Base-by-base conservation (phyloP, 257 asterid genomes). In the Gentiana dahurica region DNA sequence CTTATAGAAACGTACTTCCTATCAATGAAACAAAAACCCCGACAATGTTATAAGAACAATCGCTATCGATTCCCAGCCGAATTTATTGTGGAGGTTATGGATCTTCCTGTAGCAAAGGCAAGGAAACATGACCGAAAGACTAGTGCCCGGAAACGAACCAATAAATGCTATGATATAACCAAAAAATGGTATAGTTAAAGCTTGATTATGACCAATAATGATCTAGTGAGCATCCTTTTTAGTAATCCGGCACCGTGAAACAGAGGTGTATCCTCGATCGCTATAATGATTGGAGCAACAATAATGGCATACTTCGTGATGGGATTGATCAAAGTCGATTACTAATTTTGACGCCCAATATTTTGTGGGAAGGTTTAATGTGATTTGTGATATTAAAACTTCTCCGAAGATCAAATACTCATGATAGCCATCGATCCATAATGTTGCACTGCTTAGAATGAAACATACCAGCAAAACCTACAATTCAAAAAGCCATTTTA, bases 371-470 rank as follows among this genome's bases (percentile, higher is more conserved):
- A 80, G 84, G 65, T 80, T 80, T 58, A 83, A 51, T 0, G 86
- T 81, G 5, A 81, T 60, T 52, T 65, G 73, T 3, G 75, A 78
- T 68, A 60, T 47, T 46, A 78, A 35, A 53, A 61, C 59, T 7
- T 76, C 55, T 9, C 81, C 87, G 13, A 60, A 83, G 88, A 83
- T 83, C 34, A 69, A 48, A 49, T 75, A 75, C 53, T 85, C 88
- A 74, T 10, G 1, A 75, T 37, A 35, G 77, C 78, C 78, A 77
- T 80, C 15, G 81, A 67, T 70, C 79, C 84, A 49, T 79, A 24
- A 79, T 6, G 60, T 65, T 1, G 74, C 12, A 11, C 71, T 71
- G 68, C 87, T 75, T 45, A 73, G 41, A 48, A 56, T 36, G 60
- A 79, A 82, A 63, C 82, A 71, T 11, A 72, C 76, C 4, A 71